These are phyloP conservation scores for Salix suchowensis DNA, from an alignment of 345 rosid species.

Conservation along the genomic window DNA sequence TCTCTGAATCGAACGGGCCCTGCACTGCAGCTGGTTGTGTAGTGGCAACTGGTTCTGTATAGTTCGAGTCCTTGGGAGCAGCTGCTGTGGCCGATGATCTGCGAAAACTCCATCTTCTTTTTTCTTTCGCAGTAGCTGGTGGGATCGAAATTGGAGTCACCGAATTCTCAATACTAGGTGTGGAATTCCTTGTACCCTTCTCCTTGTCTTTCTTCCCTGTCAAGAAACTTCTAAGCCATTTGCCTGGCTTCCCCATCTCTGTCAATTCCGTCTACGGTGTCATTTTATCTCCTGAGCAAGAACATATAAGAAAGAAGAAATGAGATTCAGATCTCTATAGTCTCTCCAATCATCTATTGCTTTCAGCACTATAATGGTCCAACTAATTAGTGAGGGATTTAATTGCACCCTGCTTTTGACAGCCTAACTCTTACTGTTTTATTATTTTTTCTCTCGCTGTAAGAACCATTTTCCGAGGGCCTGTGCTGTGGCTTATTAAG, in stretches of 20 bases:
- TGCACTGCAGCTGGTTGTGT: conserved; percentile 9
- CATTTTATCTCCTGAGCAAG: conserved; percentile 21
- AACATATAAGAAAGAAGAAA: conserved; percentile 16
- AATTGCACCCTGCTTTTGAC: conserved; percentile 17
- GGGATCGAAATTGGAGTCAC: conserved; percentile 36
- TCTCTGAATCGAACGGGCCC: conserved; percentile 22
- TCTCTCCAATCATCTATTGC: conserved; percentile 1
- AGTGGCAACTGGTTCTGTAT: conserved; percentile 22
- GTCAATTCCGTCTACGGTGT: conserved; percentile 19
- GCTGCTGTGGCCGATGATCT: conserved; percentile 63
- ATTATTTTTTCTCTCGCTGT: conserved; percentile 7
- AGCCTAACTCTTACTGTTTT: conserved; percentile 27
- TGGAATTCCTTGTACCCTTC: conserved; percentile 10
- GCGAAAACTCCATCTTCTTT: conserved; percentile 82
- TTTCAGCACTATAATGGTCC: conserved; percentile 10
- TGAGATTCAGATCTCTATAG: conserved; percentile 12
- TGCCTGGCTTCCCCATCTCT: conserved; percentile 78
- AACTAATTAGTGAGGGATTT: conserved; percentile 4
- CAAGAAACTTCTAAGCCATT: conserved; percentile 72
- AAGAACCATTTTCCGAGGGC: conserved; percentile 9
- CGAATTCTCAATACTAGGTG: conserved; percentile 30
- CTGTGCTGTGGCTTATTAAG: background rate
- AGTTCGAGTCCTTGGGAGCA: conserved; percentile 32
- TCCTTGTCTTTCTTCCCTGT: conserved; percentile 62
- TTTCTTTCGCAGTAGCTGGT: conserved; percentile 70